Base-by-base conservation (phyloP, 306 rosid species). In the Lagenaria siceraria region DNA sequence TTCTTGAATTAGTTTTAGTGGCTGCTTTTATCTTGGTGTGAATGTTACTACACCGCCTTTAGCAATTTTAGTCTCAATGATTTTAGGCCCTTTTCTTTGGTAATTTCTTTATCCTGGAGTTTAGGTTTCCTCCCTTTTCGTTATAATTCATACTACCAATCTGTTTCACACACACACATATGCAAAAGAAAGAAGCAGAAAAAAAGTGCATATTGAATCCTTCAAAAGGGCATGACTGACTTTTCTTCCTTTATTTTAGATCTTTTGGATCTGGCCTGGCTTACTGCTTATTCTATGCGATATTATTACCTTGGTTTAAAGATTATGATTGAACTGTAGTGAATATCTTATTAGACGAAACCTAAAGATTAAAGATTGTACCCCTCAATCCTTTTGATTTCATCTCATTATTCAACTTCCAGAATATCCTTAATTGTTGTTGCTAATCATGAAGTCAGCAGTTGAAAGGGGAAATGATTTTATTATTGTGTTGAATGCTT, bases 401-500 rank as follows among this genome's bases (percentile, higher is more conserved):
- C 49, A 25, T 42, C 58, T 27, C 76, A 71, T 25, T 25, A 48
- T 71, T 25, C 40, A 27, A 22, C 59, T 71, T 48, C 76, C 76
- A 14, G 58, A 46, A 43, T 46, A 48, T 48, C 24, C 58, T 13
- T 48, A 71, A 27, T 49, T 48, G 22, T 71, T 27, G 24, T 38
- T 36, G 38, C 24, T 48, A 46, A 71, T 71, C 40, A 46, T 69
- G 5, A 70, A 70, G n/a, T 46, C 58, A 43, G 40, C 36, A 43
- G 21, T 49, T 46, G 24, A 24, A 65, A 46, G 21, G 35, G 56
- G 76, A 70, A 24, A 24, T 46, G 22, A 25, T 70, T 46, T 70
- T 70, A 70, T 70, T 25, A 35, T 70, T 24, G 58, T 22, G 55
- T 71, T 71, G 59, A 48, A 70, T 46, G 59, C 76, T 71, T 70